A percentile compares a stretch with the other conserved stretches of the same genome.
Evolutionary conservation across 2,329 filamentous ascomycete genomes (phyloP).

Genomic region (Penicillium freii): DNA sequence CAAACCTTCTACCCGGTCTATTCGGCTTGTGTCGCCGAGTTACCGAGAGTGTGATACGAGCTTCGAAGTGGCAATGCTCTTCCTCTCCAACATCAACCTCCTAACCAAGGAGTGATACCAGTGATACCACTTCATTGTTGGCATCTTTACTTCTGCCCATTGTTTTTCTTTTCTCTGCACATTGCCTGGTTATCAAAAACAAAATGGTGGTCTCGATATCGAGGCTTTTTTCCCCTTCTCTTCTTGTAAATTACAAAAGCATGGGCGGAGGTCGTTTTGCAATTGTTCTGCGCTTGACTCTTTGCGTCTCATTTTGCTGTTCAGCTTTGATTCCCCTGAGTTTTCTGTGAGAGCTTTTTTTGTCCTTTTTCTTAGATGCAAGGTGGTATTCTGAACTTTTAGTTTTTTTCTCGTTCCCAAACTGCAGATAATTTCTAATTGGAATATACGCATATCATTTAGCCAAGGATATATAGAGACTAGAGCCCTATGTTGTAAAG

Average conservation of each 20-base stretch:
- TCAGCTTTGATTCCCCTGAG: slow-evolving; percentile 21
- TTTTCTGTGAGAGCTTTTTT: slow-evolving; percentile 14
- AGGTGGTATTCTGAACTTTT: slow-evolving; percentile 12
- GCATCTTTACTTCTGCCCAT: not conserved
- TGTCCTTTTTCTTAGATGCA: slow-evolving; percentile 18
- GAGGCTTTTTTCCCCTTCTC: slow-evolving; percentile 11
- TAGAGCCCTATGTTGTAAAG: not conserved
- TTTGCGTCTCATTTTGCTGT: slow-evolving; percentile 19
- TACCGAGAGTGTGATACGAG: not conserved
- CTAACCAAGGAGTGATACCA: not conserved
- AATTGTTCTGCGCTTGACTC: slow-evolving; percentile 14
- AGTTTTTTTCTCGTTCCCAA: not conserved
- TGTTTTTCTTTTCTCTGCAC: slow-evolving; percentile 12
- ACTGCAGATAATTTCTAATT: slow-evolving; percentile 19
- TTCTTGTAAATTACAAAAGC: slow-evolving; percentile 40
- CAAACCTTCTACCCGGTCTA: not conserved
- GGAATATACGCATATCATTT: not conserved
- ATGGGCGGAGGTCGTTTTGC: slow-evolving; percentile 30
- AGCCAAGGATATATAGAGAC: not conserved
- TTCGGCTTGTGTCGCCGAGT: not conserved
- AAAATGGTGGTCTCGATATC: slow-evolving; percentile 9
- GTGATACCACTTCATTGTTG: not conserved
- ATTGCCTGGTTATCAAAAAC: slow-evolving; percentile 17
- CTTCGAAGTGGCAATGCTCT: not conserved
- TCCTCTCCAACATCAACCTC: not conserved